Conservation (phyloP, 208 protist species). For the Naegleria lovaniensis region DNA sequence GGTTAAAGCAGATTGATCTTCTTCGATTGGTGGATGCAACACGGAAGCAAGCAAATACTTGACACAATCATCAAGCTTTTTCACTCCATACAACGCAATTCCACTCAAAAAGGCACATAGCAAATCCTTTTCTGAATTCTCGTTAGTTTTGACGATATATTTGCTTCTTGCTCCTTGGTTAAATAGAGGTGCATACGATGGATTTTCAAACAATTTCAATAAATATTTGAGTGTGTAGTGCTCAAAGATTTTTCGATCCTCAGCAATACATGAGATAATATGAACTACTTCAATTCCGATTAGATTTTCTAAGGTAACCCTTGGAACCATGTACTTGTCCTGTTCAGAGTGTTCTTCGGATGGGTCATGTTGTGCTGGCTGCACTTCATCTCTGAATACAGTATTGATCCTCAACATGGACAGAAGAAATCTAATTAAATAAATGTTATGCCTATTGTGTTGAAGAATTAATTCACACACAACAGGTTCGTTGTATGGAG, state of each 20-base stretch:
- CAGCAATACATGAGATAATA: neutral
- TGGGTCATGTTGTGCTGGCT: neutral
- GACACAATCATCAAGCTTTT: neutral
- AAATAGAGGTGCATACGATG: neutral
- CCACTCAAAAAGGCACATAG: neutral
- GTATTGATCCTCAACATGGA: neutral
- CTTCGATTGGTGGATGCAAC: neutral
- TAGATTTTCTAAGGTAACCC: neutral
- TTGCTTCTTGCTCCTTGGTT: neutral
- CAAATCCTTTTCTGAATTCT: neutral
- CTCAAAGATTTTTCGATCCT: neutral
- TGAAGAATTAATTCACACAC: neutral
- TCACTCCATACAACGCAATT: neutral
- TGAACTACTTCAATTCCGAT: neutral
- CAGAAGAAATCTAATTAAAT: neutral
- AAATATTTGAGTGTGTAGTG: neutral
- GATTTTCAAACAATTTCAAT: neutral
- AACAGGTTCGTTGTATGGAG: neutral
- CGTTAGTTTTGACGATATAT: neutral
- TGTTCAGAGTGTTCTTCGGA: neutral
- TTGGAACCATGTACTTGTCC: neutral
- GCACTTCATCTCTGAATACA: neutral
- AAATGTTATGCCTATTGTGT: neutral
- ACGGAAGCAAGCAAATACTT: neutral
- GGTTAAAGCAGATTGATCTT: neutral